Conservation (phyloP, 1,139 yeast genomes). For the Meyerozyma athensensis region DNA sequence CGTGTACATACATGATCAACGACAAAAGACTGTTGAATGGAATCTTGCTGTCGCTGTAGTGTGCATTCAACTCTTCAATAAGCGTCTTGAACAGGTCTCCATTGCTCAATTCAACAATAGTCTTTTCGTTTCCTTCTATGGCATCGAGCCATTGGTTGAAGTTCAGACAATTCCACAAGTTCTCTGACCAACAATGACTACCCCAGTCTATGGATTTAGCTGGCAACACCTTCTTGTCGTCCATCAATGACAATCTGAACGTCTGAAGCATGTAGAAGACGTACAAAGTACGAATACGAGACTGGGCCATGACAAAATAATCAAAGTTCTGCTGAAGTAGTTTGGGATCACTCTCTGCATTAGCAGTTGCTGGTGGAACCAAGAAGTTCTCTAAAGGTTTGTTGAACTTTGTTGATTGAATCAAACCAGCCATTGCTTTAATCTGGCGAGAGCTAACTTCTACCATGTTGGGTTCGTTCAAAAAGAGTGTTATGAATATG, state of each 20-base stretch:
- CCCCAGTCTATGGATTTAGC: constrained; percentile 65
- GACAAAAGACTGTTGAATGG: constrained; percentile 59
- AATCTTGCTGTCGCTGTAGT: constrained; percentile 35
- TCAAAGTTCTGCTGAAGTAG: constrained; percentile 53
- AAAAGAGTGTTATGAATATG: constrained; percentile 77
- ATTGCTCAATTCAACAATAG: constrained; percentile 53
- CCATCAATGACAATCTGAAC: constrained; percentile 63
- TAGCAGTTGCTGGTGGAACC: constrained; percentile 44
- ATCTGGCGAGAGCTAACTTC: constrained; percentile 74
- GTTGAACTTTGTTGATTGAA: constrained; percentile 72
- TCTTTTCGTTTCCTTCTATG: constrained; percentile 9
- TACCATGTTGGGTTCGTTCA: constrained; percentile 68
- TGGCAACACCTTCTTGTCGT: constrained; percentile 51
- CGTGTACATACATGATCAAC: constrained; percentile 68
- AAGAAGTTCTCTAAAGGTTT: constrained; percentile 60
- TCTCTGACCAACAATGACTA: constrained; percentile 64
- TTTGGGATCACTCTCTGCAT: constrained; percentile 8
- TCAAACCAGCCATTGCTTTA: constrained; percentile 71
- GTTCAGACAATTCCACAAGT: constrained; percentile 61
- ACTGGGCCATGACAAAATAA: constrained; percentile 75
- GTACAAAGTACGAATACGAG: constrained; percentile 81
- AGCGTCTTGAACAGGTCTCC: constrained; percentile 50
- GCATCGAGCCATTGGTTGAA: constrained; percentile 53
- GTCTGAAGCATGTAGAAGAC: constrained; percentile 71
- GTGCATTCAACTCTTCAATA: constrained; percentile 44